These are phyloP conservation scores for Plasmopara muralis DNA, from an alignment of 352 stramenopile species.

Conservation along the genomic window DNA sequence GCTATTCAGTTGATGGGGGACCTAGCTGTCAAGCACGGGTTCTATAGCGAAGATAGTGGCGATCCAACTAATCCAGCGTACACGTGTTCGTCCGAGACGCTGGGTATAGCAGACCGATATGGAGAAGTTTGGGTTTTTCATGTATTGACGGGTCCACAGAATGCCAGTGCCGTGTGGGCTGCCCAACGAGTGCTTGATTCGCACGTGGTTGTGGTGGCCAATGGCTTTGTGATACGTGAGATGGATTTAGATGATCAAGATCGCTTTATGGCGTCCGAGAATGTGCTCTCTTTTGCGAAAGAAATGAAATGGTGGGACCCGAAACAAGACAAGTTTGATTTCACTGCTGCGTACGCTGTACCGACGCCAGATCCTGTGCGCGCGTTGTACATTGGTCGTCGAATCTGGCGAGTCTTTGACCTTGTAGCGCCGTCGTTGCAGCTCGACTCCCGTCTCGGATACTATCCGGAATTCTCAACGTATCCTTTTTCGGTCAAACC, in stretches of 20 bases:
- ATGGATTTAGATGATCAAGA: constrained; percentile 78
- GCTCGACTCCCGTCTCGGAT: constrained; percentile 55
- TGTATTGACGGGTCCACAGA: constrained; percentile 88
- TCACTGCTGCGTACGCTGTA: constrained; percentile 57
- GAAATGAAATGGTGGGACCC: constrained; percentile 84
- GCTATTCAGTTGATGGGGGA: constrained; percentile 89
- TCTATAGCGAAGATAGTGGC: constrained; percentile 89
- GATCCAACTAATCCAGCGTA: constrained; percentile 48
- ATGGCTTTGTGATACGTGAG: constrained; percentile 91
- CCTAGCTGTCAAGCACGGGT: constrained; percentile 90
- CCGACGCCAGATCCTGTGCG: constrained; percentile 42
- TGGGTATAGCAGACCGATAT: constrained; percentile 83
- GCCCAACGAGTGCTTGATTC: constrained; percentile 89
- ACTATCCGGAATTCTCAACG: constrained; percentile 54
- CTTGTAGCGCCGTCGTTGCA: constrained; percentile 73
- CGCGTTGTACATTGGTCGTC: constrained; percentile 69
- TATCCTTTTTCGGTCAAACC: constrained; percentile 88
- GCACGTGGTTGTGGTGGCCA: constrained; percentile 87
- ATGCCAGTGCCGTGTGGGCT: constrained; percentile 88
- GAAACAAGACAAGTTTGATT: constrained; percentile 48
- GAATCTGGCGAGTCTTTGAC: constrained; percentile 87
- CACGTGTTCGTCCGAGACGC: constrained; percentile 70
- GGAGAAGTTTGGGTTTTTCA: constrained; percentile 94
- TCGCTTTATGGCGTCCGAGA: constrained; percentile 85
- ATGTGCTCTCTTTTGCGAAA: constrained; percentile 80